phyloP scores from a whole-genome alignment of 305 asterid species.

The Fraxinus ornus region DNA sequence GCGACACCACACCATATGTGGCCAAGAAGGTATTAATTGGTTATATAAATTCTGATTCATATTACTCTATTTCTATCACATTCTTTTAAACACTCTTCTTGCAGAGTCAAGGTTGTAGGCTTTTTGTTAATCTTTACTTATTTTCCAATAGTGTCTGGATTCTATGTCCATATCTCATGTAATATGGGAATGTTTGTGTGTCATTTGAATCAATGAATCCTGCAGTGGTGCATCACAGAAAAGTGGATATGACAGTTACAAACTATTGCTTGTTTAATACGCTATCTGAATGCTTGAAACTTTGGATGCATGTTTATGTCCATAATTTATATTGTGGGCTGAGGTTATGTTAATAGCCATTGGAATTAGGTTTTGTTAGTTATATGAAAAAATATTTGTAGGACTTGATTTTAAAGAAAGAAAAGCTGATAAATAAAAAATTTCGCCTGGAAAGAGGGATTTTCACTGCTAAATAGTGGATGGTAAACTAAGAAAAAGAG shows the following conservation, averaged over 20 bases:
- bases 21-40: slow-evolving; percentile 65
- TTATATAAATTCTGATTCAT: not conserved
- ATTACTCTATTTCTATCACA: slow-evolving; percentile 13
- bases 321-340: slow-evolving; percentile 2
- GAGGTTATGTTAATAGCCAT: not conserved
- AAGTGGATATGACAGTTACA: not conserved
- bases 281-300: not conserved
- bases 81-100: slow-evolving; percentile 14
- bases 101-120: slow-evolving; percentile 11
- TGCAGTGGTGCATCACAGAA: not conserved
- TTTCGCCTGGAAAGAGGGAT: slow-evolving; percentile 3
- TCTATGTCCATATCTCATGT: slow-evolving; percentile 1
- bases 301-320: not conserved
- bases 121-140: slow-evolving; percentile 16
- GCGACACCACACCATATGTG: slow-evolving; percentile 66
- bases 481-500: not conserved
- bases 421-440: slow-evolving; percentile 7
- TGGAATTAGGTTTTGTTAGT: slow-evolving; percentile 11
- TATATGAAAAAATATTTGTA: slow-evolving; percentile 7
- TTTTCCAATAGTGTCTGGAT: not conserved
- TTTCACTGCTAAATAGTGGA: not conserved
- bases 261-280: not conserved
- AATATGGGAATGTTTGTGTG: not conserved
- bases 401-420: slow-evolving; percentile 14
- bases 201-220: slow-evolving; percentile 11